These are phyloP conservation scores for Ganoderma boninense DNA, from an alignment of 1,284 basidiomycete genomes.

Conservation along the genomic window DNA sequence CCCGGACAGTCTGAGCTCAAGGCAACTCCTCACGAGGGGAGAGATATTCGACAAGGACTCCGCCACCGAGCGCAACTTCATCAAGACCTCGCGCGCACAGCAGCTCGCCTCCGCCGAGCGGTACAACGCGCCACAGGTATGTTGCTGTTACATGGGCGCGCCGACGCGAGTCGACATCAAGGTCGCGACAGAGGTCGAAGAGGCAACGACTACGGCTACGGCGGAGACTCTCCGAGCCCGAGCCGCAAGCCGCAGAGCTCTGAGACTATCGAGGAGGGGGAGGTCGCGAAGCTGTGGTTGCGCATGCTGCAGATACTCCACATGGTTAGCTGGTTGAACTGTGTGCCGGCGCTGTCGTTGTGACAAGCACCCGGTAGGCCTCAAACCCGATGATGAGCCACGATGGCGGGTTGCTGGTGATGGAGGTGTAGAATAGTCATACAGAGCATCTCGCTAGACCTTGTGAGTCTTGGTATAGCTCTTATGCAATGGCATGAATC, in stretches of 20 bases:
- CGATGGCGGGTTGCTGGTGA: too few species aligned
- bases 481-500: too few species aligned
- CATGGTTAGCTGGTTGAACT: too few species aligned
- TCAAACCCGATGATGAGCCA: too few species aligned
- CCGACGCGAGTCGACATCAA: conserved; percentile 6
- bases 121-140: conserved; percentile 13
- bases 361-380: too few species aligned
- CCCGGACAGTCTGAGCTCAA: neutral
- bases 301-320: too few species aligned
- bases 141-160: neutral
- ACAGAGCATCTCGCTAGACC: too few species aligned
- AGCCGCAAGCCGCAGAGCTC: neutral
- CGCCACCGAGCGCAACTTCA: conserved; percentile 5
- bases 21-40: neutral
- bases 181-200: conserved; percentile 6
- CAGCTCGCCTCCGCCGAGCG: conserved; percentile 17
- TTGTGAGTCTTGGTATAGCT: too few species aligned
- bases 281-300: neutral
- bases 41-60: conserved; percentile 9
- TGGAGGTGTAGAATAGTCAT: too few species aligned
- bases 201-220: neutral
- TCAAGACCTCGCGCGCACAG: conserved; percentile 7
- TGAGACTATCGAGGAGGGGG: neutral
- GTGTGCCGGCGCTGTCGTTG: too few species aligned
- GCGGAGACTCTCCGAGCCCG: too few species aligned